A percentile compares a stretch with the other conserved stretches of the same genome.
These are phyloP conservation scores for Termitomyces heimii DNA, from an alignment of 768 basidiomycete genomes.

Conservation along the genomic window DNA sequence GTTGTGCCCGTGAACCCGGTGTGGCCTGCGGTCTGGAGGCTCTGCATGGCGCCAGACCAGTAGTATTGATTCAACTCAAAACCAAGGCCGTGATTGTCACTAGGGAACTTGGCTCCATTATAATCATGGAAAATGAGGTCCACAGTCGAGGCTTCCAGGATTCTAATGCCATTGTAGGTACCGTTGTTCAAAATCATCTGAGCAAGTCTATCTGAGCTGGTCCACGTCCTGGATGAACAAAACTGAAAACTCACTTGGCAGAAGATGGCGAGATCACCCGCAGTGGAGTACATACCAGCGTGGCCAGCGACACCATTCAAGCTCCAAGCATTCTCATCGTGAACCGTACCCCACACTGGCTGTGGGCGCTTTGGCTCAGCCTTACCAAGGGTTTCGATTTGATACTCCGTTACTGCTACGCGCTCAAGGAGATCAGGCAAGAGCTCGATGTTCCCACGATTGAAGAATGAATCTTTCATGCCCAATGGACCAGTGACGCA, in stretches of 20 bases:
- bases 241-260: conserved; percentile 14
- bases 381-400: conserved; percentile 17
- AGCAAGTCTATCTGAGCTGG: background rate
- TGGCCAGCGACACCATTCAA: conserved; percentile 21
- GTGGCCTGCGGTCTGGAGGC: conserved; percentile 21
- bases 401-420: conserved; percentile 18
- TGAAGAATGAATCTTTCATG: conserved; percentile 20
- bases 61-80: conserved; percentile 23
- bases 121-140: conserved; percentile 23
- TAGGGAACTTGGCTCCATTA: conserved; percentile 19
- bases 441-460: conserved; percentile 17
- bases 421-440: background rate
- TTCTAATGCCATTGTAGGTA: conserved; percentile 17
- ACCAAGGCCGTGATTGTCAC: conserved; percentile 20
- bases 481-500: conserved; percentile 20
- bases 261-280: conserved; percentile 20
- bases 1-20: conserved; percentile 21
- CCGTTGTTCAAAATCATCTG: conserved; percentile 26
- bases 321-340: conserved; percentile 25
- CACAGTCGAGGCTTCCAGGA: conserved; percentile 20
- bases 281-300: conserved; percentile 22
- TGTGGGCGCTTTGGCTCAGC: conserved; percentile 18
- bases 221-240: background rate
- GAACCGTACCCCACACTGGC: conserved; percentile 24
- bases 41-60: conserved; percentile 22